These are phyloP conservation scores for Aphanoascus verrucosus DNA, from an alignment of 2,329 filamentous ascomycete genomes.

Conservation along the genomic window DNA sequence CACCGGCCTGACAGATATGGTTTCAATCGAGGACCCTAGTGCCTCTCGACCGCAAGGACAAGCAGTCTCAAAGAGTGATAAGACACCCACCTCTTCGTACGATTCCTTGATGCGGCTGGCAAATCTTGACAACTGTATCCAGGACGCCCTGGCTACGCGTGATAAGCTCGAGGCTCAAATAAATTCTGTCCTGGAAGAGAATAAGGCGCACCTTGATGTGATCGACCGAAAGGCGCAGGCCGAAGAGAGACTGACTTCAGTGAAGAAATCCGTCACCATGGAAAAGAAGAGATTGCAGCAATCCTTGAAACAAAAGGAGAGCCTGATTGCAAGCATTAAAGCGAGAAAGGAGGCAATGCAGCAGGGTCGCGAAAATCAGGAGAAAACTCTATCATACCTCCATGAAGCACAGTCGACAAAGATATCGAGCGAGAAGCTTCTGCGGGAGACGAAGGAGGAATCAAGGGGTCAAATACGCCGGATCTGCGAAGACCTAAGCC, in stretches of 20 bases:
- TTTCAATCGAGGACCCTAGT: constrained; percentile 31
- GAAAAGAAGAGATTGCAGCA: constrained; percentile 57
- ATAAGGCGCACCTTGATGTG: constrained; percentile 25
- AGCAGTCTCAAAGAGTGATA: constrained; percentile 34
- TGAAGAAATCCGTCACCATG: constrained; percentile 44
- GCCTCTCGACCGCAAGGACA: constrained; percentile 10
- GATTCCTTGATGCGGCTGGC: constrained; percentile 78
- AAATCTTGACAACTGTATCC: constrained; percentile 80
- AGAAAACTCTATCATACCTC: constrained; percentile 50
- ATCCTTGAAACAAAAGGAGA: constrained; percentile 52
- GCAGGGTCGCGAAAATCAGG: constrained; percentile 50
- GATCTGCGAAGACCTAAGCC: constrained; percentile 70
- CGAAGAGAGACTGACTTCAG: constrained; percentile 31
- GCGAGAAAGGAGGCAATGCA: constrained; percentile 58
- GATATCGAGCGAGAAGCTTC: constrained; percentile 43
- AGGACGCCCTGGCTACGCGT: constrained; percentile 72
- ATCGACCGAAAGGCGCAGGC: constrained; percentile 30
- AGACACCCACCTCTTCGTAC: constrained; percentile 66
- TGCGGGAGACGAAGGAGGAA: constrained; percentile 49
- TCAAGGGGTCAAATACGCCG: constrained; percentile 79
- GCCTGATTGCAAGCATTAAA: constrained; percentile 56
- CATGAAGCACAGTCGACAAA: constrained; percentile 51
- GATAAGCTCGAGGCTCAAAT: constrained; percentile 69
- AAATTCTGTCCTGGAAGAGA: constrained; percentile 40
- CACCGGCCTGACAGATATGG: constrained; percentile 59